Evolutionary conservation across 805 yeast species (phyloP).

Genomic region (Martiniozyma abietophila): DNA sequence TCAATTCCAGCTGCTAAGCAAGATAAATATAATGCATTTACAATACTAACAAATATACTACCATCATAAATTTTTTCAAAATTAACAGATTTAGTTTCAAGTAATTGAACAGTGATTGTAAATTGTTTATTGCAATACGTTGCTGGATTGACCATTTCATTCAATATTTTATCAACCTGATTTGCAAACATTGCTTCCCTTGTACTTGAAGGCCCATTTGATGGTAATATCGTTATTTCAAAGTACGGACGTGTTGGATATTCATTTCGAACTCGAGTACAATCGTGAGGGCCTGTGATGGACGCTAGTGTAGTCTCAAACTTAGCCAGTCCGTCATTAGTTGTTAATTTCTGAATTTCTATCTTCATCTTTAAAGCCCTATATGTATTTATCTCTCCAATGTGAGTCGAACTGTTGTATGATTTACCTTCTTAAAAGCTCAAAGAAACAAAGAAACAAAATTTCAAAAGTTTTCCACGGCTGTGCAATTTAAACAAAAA

Average conservation of each 20-base stretch:
- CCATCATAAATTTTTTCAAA: constrained; percentile 21
- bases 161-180: constrained; percentile 51
- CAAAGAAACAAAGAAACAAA: no score
- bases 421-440: no score
- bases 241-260: constrained; percentile 68
- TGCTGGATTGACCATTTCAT: constrained; percentile 49
- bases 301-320: constrained; percentile 52
- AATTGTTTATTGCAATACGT: constrained; percentile 73
- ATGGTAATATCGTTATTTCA: constrained; percentile 73
- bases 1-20: constrained; percentile 75
- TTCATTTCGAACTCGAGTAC: constrained; percentile 70
- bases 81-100: constrained; percentile 48
- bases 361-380: constrained; percentile 4
- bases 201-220: constrained; percentile 60
- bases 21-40: constrained; percentile 69
- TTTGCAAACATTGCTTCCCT: constrained; percentile 74
- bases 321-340: constrained; percentile 27
- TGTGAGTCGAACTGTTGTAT: no score
- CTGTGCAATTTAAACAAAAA: no score
- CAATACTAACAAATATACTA: constrained; percentile 53
- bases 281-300: constrained; percentile 85
- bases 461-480: no score
- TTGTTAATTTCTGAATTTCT: not conserved
- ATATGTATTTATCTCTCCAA: no score
- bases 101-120: constrained; percentile 57